Conservation (phyloP, 768 basidiomycete genomes). For the Tulasnella sp. region DNA sequence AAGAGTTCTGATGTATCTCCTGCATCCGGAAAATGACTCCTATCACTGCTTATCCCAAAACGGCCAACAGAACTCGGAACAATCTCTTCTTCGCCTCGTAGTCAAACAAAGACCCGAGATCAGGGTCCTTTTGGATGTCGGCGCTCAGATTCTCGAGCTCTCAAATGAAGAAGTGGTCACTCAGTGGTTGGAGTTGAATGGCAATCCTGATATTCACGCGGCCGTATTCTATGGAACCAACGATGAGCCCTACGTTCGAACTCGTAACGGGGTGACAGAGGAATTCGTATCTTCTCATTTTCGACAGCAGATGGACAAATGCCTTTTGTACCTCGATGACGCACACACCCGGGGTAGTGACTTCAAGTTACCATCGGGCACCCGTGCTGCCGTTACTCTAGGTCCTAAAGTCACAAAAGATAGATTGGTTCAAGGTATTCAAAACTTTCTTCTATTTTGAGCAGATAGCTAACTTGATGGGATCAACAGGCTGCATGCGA, state of each 20-base stretch:
- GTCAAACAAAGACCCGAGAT: constrained; percentile 20
- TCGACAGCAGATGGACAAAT: constrained; percentile 28
- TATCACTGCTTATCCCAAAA: constrained; percentile 23
- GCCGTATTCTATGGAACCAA: constrained; percentile 33
- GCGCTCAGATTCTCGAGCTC: constrained; percentile 44
- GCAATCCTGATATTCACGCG: constrained; percentile 25
- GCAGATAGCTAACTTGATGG: background rate
- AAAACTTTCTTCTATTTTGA: background rate
- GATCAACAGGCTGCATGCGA: constrained; percentile 36
- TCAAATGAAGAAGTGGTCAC: constrained; percentile 31
- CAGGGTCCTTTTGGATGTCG: constrained; percentile 42
- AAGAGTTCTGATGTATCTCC: constrained; percentile 17
- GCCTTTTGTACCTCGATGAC: constrained; percentile 41
- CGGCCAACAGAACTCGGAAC: no score
- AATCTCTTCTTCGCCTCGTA: background rate
- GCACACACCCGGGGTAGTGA: constrained; percentile 43
- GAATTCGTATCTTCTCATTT: constrained; percentile 30
- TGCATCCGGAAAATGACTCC: constrained; percentile 22
- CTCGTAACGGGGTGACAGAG: constrained; percentile 28
- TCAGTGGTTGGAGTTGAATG: constrained; percentile 29
- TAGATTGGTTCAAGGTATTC: constrained; percentile 37
- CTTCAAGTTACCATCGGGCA: constrained; percentile 33
- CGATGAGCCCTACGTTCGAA: constrained; percentile 29
- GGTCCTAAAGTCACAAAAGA: constrained; percentile 43
- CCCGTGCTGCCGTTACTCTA: constrained; percentile 36